Evolutionary conservation across 2,329 filamentous ascomycete genomes (phyloP).

Genomic region (Pseudogymnoascus sp.): DNA sequence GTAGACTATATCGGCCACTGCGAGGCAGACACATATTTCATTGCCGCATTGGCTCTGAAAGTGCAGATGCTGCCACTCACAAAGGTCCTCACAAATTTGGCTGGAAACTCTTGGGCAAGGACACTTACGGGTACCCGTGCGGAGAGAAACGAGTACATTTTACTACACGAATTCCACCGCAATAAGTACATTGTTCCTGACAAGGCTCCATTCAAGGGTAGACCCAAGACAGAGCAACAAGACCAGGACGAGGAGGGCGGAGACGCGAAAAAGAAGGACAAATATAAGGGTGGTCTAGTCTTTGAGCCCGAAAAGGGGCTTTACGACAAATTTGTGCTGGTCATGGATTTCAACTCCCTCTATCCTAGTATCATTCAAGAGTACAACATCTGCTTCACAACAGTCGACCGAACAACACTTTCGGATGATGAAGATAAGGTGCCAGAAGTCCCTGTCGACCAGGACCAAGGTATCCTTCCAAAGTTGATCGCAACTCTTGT

Average conservation of each 20-base stretch:
- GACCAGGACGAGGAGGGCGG: constrained; percentile 56
- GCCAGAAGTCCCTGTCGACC: constrained; percentile 73
- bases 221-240: constrained; percentile 66
- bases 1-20: constrained; percentile 92
- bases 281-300: constrained; percentile 96
- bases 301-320: constrained; percentile 97
- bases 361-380: constrained; percentile 99
- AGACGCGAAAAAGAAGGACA: constrained; percentile 94
- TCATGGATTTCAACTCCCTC: constrained; percentile 99
- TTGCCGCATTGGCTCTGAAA: constrained; percentile 80
- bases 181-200: constrained; percentile 98
- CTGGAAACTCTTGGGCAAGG: constrained; percentile 96
- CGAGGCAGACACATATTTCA: constrained; percentile 92
- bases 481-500: constrained; percentile 89
- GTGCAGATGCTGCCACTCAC: constrained; percentile 90
- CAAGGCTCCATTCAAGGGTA: constrained; percentile 75
- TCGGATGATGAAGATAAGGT: constrained; percentile 79
- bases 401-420: constrained; percentile 69
- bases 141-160: constrained; percentile 97
- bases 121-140: constrained; percentile 92
- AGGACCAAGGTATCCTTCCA: constrained; percentile 79
- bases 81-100: constrained; percentile 91
- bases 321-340: constrained; percentile 95
- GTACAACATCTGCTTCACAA: constrained; percentile 99
- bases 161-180: constrained; percentile 90